A percentile compares a stretch with the other conserved stretches of the same genome.
Conservation (phyloP, 192 early-diverging fungal species). For the Podila clonocystis region DNA sequence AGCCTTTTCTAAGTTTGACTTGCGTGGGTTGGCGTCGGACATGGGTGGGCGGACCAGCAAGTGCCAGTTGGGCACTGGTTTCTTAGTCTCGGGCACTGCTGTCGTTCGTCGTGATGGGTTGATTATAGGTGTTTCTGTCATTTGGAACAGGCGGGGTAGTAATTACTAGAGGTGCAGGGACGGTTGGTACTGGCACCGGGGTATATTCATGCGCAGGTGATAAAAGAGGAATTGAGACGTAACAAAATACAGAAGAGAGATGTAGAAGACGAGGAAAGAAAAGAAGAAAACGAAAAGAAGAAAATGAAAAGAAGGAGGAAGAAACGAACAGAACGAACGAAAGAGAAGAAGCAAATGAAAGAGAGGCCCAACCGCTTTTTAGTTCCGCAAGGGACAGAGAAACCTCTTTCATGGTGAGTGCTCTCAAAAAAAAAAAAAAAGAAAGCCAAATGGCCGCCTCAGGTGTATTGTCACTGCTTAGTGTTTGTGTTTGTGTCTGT, state of each 20-base stretch:
- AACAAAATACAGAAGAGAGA: too few relatives aligned
- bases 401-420: not conserved
- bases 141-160: not conserved
- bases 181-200: not conserved
- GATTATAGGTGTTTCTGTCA: conserved; percentile 9
- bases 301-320: too few relatives aligned
- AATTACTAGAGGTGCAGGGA: not conserved
- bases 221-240: too few relatives aligned
- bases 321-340: not conserved
- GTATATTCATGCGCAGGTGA: not conserved
- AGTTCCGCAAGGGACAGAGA: not conserved
- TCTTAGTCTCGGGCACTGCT: conserved; percentile 4
- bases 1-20: conserved; percentile 43
- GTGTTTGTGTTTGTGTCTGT: too few relatives aligned
- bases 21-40: conserved; percentile 39
- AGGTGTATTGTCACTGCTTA: too few relatives aligned
- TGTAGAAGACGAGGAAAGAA: not conserved
- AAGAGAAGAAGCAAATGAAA: not conserved
- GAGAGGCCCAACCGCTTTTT: not conserved
- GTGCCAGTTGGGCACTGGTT: conserved; percentile 45
- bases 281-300: not conserved
- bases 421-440: not conserved
- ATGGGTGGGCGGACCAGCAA: conserved; percentile 33
- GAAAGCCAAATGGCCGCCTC: not conserved
- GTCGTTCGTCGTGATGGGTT: conserved; percentile 31